Percentiles rank a stretch among this genome's conserved stretches.
phyloP scores from a whole-genome alignment of 257 asterid genomes.

The Ballota nigra region DNA sequence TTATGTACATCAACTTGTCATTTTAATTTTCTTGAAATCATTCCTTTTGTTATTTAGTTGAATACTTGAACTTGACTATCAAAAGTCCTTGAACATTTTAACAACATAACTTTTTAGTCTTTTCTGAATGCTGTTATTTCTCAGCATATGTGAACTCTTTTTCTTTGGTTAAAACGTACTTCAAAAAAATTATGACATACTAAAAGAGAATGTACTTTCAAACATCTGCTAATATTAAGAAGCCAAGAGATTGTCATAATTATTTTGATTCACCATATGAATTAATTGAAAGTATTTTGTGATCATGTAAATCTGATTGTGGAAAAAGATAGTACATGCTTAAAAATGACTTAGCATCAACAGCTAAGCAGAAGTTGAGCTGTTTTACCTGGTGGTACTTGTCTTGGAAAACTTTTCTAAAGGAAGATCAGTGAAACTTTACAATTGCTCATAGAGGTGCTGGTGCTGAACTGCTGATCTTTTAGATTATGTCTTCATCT shows the following conservation, averaged over 20 bases:
- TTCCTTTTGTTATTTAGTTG: no score
- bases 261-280: not conserved
- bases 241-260: not conserved
- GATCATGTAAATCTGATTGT: not conserved
- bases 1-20: not conserved
- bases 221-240: not conserved
- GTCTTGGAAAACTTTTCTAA: not conserved
- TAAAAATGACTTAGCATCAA: not conserved
- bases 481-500: not conserved
- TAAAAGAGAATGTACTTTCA: not conserved
- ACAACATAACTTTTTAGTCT: not conserved
- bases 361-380: not conserved
- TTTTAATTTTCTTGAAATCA: not conserved
- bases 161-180: not conserved
- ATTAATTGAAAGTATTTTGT: not conserved
- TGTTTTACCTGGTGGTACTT: not conserved
- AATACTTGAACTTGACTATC: not conserved
- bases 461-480: not conserved
- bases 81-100: not conserved
- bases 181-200: not conserved
- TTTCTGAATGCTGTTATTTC: not conserved
- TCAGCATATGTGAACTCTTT: not conserved
- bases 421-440: not conserved
- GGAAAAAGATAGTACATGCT: not conserved
- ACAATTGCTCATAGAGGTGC: not conserved